Evolutionary conservation across 176 grass and related monocot species (phyloP).

Genomic region (Tillandsia leiboldiana): DNA sequence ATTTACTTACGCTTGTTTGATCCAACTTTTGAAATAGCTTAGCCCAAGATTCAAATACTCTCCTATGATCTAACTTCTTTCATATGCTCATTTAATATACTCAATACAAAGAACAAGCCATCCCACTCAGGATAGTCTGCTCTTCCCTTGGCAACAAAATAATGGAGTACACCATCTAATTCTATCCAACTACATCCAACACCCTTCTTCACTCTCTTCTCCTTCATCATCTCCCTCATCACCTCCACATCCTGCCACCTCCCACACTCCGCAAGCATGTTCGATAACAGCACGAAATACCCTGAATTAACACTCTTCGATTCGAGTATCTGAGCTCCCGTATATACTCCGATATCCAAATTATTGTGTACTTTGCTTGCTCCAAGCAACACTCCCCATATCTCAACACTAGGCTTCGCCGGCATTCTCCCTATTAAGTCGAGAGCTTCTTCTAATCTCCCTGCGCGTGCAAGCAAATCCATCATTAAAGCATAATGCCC

Average conservation of each 20-base stretch:
- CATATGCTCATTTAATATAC: slow-evolving; percentile 14
- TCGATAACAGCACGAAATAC: slow-evolving; percentile 19
- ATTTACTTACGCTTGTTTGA: too few species aligned
- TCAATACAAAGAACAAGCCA: slow-evolving; percentile 4
- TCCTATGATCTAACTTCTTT: slow-evolving; percentile 3
- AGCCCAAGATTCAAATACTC: too few species aligned
- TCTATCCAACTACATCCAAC: slow-evolving; percentile 20
- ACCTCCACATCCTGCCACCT: slow-evolving; percentile 22
- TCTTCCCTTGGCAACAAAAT: slow-evolving; percentile 22
- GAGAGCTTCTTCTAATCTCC: slow-evolving; percentile 16
- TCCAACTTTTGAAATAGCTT: too few species aligned
- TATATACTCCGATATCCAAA: slow-evolving; percentile 19
- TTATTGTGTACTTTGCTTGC: slow-evolving; percentile 19
- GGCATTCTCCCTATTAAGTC: slow-evolving; percentile 14
- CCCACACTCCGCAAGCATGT: slow-evolving; percentile 17
- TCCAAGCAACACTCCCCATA: slow-evolving; percentile 23
- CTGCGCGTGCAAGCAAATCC: slow-evolving; percentile 16
- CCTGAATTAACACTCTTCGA: slow-evolving; percentile 14
- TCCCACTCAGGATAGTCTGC: slow-evolving; percentile 12
- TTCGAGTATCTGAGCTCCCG: slow-evolving; percentile 6
- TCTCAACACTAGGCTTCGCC: slow-evolving; percentile 4
- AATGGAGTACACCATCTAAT: slow-evolving; percentile 8
- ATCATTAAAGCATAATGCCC: slow-evolving; percentile 17
- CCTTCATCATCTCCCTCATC: slow-evolving; percentile 19
- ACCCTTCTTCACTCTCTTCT: slow-evolving; percentile 18